Evolutionary conservation across 164 flowering plant species (phyloP).

Genomic region (Magnolia officinalis): DNA sequence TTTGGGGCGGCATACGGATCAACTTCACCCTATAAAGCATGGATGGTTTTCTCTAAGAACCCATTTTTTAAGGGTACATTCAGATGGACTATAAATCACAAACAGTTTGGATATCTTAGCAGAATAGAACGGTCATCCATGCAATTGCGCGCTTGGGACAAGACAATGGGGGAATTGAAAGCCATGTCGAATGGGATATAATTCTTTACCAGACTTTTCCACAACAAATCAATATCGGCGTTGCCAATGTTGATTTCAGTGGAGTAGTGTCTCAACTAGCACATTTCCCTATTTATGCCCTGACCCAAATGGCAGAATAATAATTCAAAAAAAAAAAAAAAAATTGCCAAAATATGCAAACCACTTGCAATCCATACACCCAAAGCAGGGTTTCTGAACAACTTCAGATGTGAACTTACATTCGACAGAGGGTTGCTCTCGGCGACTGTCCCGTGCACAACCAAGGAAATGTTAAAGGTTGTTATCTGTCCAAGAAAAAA

Average conservation of each 20-base stretch:
- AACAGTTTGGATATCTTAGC: too few species aligned
- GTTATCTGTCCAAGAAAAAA: conserved; percentile 46
- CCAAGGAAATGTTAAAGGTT: conserved; percentile 75
- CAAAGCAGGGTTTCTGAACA: not conserved
- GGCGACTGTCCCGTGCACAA: conserved; percentile 66
- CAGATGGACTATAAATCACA: too few species aligned
- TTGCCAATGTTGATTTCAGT: too few species aligned
- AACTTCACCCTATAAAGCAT: conserved; percentile 32
- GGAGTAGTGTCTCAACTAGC: too few species aligned
- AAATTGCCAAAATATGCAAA: too few species aligned
- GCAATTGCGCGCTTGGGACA: too few species aligned
- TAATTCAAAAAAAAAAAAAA: not conserved
- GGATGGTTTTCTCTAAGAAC: conserved; percentile 1
- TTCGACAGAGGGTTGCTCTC: conserved; percentile 33
- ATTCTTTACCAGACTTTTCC: too few species aligned
- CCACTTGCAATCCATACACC: too few species aligned
- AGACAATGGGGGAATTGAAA: too few species aligned
- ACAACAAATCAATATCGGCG: too few species aligned
- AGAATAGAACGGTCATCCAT: too few species aligned
- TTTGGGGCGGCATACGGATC: conserved; percentile 72
- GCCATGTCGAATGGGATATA: too few species aligned
- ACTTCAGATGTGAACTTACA: conserved; percentile 33
- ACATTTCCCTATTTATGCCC: not conserved
- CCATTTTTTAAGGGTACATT: not conserved
- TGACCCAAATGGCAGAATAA: not conserved